Base-by-base conservation (phyloP, 2,329 filamentous ascomycete species). In the Cadophora sp. region DNA sequence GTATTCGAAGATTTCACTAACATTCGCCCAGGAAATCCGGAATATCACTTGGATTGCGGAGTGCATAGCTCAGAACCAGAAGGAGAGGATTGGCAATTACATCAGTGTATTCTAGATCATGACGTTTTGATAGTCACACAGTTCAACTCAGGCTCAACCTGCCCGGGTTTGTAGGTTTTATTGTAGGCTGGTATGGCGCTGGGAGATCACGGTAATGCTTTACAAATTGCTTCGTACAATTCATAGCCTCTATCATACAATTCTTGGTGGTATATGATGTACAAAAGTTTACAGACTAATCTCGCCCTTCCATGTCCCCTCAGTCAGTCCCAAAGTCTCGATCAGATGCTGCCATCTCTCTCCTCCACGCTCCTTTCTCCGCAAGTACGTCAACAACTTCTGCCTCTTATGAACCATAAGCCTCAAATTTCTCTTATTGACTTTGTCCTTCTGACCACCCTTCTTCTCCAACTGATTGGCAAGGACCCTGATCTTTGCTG, bases 11-110 rank as follows among this genome's bases (percentile, higher is more conserved):
- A 26, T 60, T 34, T 48, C 63, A 65, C 78, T 82, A 76, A 85
- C 76, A 29, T 50, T 4, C 24, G 3, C 24, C 7, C 71, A 98
- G 94, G 96, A 99, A 91, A 97, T 98, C 76, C 92, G 96, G 73
- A 99, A 99, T 82, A 97, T 99, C 78, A 98, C 96, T 62, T 99
- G 96, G 96, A 99, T 99, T 80, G 92, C 96, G 26, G 96, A 99
- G 82, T 99, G 96, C 83, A 99, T 99, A 87, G 96, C 96, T 66
- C 96, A 99, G 83, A 97, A 97, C 84, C 96, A 99, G 83, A 99
- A 99, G 85, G 96, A 99, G 81, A 89, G 96, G 79, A 98, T 99
- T 79, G 92, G 93, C 76, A 99, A 98, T 83, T 99, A 97, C 82
- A 99, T 99, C 80, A 97, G 94, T 82, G 96, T 98, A 71, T 97